Base-by-base conservation (phyloP, 2,329 filamentous ascomycete species). In the Botrytis byssoidea region DNA sequence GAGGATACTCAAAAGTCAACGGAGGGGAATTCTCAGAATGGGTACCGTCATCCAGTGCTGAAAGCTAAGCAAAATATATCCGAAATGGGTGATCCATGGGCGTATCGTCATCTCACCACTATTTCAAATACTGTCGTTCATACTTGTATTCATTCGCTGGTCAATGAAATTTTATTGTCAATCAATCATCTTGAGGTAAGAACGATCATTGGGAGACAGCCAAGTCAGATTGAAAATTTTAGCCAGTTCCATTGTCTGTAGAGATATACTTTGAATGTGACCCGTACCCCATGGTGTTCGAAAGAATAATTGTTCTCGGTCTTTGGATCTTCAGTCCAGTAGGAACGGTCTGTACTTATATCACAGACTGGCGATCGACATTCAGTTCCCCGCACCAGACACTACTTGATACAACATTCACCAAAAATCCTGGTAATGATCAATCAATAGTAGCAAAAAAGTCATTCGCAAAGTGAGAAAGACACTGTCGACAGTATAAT, bases 311-410 rank as follows among this genome's bases (percentile, higher is more conserved):
- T 35, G 35, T 35, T 35, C 35, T 35, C 6, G 35, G 35, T 35
- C 35, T 51, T 51, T 55, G 25, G 12, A 5, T 55, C 0, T 5
- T n/a, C 25, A 55, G 0, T 16, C 22, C 25, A 16, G 48, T 0
- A 16, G 5, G 2, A 55, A 51, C 14, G 25, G n/a, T 12, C 1
- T 14, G 14, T 6, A 3, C 22, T 25, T 48, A 55, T 16, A n/a
- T 25, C 4, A n/a, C 6, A n/a, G 25, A 55, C 10, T 16, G 12
- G 5, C 6, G 25, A 7, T 5, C 6, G 0, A n/a, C 0, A 0
- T n/a, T 55, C 48, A 3, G 0, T n/a, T 7, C 48, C 25, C 25
- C 25, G 10, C 48, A 55, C 1, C 25, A 55, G 12, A 16, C 12
- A 55, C 25, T 16, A 4, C 12, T 16, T n/a, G 0, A 7, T n/a